Conservation (phyloP, 2,329 filamentous ascomycete species). For the Clonostachys rosea region DNA sequence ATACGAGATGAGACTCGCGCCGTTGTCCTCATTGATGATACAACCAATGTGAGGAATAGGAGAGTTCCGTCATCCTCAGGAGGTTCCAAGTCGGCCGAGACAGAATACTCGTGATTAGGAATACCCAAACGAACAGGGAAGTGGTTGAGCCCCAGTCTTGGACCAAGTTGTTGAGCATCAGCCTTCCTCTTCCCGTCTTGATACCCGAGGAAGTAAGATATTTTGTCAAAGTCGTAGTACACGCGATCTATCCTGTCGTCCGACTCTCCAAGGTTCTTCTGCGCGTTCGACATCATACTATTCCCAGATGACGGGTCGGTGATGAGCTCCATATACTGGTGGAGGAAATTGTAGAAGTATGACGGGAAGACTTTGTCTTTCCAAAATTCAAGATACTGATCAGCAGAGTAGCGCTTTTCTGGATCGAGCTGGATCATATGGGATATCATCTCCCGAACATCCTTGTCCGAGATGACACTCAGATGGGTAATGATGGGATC, state of each 20-base stretch:
- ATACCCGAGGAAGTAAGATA: slow-evolving; percentile 87
- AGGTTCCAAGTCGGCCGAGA: slow-evolving; percentile 54
- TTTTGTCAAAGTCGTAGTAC: slow-evolving; percentile 95
- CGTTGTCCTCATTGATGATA: slow-evolving; percentile 84
- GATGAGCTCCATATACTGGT: slow-evolving; percentile 95
- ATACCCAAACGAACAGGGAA: slow-evolving; percentile 85
- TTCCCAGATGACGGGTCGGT: slow-evolving; percentile 85
- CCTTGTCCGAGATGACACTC: slow-evolving; percentile 80
- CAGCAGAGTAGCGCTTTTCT: slow-evolving; percentile 84
- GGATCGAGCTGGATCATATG: slow-evolving; percentile 97
- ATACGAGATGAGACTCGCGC: slow-evolving; percentile 83
- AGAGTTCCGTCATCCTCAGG: slow-evolving; percentile 82
- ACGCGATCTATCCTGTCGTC: slow-evolving; percentile 93
- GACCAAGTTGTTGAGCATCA: slow-evolving; percentile 14
- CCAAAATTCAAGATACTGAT: slow-evolving; percentile 92
- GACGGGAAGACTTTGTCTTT: slow-evolving; percentile 87
- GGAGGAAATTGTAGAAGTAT: slow-evolving; percentile 96
- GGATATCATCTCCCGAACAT: slow-evolving; percentile 81
- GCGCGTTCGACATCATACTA: slow-evolving; percentile 60
- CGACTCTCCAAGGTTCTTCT: slow-evolving; percentile 73
- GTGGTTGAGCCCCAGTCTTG: slow-evolving; percentile 50
- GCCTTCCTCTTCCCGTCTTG: slow-evolving; percentile 34
- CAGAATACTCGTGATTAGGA: slow-evolving; percentile 74
- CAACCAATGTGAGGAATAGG: slow-evolving; percentile 85
- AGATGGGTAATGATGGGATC: slow-evolving; percentile 79